Evolutionary conservation across 2,329 filamentous ascomycete species (phyloP), one percentile per base, ranked within the genome.

Genomic region (Juglanconis juglandina): DNA sequence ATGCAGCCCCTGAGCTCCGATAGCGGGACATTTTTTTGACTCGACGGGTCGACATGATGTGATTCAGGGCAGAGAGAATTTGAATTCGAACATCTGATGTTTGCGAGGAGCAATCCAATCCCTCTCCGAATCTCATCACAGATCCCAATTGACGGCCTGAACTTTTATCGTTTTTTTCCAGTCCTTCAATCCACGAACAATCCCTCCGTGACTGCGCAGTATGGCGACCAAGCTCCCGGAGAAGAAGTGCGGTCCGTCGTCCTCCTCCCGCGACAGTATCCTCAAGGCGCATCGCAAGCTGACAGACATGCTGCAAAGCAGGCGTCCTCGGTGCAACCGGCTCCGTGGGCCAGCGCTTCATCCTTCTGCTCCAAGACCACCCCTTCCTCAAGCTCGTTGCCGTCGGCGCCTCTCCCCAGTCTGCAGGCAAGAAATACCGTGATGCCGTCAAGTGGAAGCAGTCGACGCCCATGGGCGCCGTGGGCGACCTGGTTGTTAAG

Each of bases 401-500:
- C 61, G 86, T 98, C 53, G 95, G 95, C 65, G 95, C 95, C 41
- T 96, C 92, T 17, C 86, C 91, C 61, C 86, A 91, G 61, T 96
- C 92, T 9, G 92, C 91, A 6, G 93, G 93, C 71, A 97, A 97
- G 82, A 90, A 89, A 72, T 98, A 98, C 81, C 89, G 88, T 76
- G 92, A 96, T 83, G 94, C 93, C 44, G 93, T 96, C 64, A 86
- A 86, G 69, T 98, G 95, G 95, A 97, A 97, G 82, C 94, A 98
- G 79, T 84, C 90, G 9, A 79, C 85, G 59, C 90, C 92, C 58
- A 96, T 97, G 84, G 88, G 88, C 48, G 81, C 87, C 64, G 81
- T 96, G 61, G 91, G 86, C 66, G 88, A 93, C 65, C 81, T 98
- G 68, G 83, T 96, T 5, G 90, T 98, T 59, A 89, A 91, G 72